Evolutionary conservation across 768 basidiomycete species (phyloP).

Genomic region (Antrodiella citrinella): DNA sequence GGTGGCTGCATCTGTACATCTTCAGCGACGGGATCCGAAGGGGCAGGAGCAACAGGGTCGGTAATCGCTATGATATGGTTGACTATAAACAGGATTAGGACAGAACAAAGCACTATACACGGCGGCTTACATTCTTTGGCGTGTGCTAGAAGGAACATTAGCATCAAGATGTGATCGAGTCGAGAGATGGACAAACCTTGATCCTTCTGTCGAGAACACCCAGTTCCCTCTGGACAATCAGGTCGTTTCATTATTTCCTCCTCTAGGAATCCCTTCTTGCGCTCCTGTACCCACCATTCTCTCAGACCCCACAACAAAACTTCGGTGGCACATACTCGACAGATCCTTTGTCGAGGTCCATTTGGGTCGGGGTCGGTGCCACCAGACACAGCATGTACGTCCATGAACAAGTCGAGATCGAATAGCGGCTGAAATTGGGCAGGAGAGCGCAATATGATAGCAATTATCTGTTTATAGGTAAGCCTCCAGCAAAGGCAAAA

Average conservation of each 20-base stretch:
- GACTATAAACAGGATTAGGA: conserved; percentile 13
- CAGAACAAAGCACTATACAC: neutral
- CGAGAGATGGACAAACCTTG: conserved; percentile 37
- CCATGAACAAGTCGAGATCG: conserved; percentile 62
- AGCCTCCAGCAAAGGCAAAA: too few species aligned
- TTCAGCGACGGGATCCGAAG: too few species aligned
- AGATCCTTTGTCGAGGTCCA: conserved; percentile 53
- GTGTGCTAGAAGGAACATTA: conserved; percentile 38
- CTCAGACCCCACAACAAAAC: conserved; percentile 67
- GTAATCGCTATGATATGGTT: conserved; percentile 23
- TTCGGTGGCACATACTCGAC: conserved; percentile 68
- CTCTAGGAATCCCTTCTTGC: conserved; percentile 59
- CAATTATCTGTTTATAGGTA: conserved; percentile 43
- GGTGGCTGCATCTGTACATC: too few species aligned
- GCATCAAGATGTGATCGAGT: neutral
- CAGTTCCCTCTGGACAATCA: conserved; percentile 59
- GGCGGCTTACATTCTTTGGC: conserved; percentile 62
- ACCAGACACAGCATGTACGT: conserved; percentile 51
- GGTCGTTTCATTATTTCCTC: conserved; percentile 46
- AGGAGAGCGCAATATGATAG: conserved; percentile 52
- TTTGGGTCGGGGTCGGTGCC: conserved; percentile 49
- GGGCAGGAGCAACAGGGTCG: neutral
- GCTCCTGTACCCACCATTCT: conserved; percentile 80
- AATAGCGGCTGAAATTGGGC: conserved; percentile 57
- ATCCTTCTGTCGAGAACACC: conserved; percentile 57